Base-by-base conservation (phyloP, 768 basidiomycete genomes). In the Rhodotorula diobovata region DNA sequence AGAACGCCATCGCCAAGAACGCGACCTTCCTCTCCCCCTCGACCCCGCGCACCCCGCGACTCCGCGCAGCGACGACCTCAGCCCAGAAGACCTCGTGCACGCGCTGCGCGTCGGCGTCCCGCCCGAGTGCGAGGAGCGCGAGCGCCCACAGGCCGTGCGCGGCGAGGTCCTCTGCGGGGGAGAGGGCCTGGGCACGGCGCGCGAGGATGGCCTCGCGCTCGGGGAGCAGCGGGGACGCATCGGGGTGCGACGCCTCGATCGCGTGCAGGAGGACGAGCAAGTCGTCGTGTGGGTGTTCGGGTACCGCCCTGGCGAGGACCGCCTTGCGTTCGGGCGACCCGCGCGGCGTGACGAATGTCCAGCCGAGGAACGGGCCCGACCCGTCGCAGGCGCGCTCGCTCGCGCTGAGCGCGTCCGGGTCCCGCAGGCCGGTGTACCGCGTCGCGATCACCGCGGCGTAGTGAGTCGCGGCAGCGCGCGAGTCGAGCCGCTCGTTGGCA, bases 401-500 rank as follows among this genome's bases (percentile, higher is more conserved):
- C 7, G 58, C 34, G 43, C 55, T 39, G 1, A 34, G 3, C 14
- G 57, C 59, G 45, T 68, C 69, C 7, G 62, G 54, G 39, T 74
- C 73, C 14, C 43, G 10, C 35, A 51, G 45, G 9, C 69, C 73
- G 2, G 46, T n/a, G 3, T 60, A 16, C 2, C 73, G 66, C 23
- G 43, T 45, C 2, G 8, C 28, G 43, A 67, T 10, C 9, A 56
- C 69, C 4, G 25, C 8, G 16, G 46, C 46, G 25, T 51, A 68
- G 56, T 63, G 55, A 30, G 4, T 0, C 0, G 63, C 45, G 1
- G 73, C 69, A 1, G 35, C 7, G 1, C 28, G 4, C 11, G 43
- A 32, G 39, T 74, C 69, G 63, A 71, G 54, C 12, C 20, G 16
- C 62, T 74, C 73, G 63, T 56, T 66, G 14, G 66, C 66, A 63